A percentile compares a stretch with the other conserved stretches of the same genome.
These are phyloP conservation scores for Imleria badia DNA, from an alignment of 768 basidiomycete species.

Conservation along the genomic window DNA sequence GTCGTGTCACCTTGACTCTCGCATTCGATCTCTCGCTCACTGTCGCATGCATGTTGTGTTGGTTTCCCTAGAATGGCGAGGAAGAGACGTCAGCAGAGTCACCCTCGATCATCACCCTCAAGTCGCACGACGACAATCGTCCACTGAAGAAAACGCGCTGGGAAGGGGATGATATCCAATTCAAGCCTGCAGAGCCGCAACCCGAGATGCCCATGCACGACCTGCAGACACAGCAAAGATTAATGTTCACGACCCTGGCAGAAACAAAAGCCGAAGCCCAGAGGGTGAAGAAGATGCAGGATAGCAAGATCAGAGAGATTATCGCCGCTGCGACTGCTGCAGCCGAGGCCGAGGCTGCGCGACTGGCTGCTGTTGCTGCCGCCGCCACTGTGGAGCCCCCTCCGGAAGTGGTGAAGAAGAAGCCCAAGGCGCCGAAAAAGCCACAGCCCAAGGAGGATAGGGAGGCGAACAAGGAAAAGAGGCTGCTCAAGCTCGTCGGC, in stretches of 20 bases:
- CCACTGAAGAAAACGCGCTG: slow-evolving; percentile 33
- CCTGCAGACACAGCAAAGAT: background rate
- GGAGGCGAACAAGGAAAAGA: slow-evolving; percentile 77
- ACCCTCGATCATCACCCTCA: slow-evolving; percentile 16
- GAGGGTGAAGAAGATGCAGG: too few relatives aligned
- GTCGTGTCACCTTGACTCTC: slow-evolving; percentile 4
- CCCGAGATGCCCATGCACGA: background rate
- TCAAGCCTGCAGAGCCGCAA: slow-evolving; percentile 6
- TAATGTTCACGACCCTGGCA: too few relatives aligned
- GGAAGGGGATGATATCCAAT: slow-evolving; percentile 27
- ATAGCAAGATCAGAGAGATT: slow-evolving; percentile 25
- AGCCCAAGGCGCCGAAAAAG: slow-evolving; percentile 38
- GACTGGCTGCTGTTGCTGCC: slow-evolving; percentile 29
- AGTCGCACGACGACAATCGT: slow-evolving; percentile 29
- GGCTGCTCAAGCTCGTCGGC: slow-evolving; percentile 78
- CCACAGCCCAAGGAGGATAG: slow-evolving; percentile 52
- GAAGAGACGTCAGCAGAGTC: slow-evolving; percentile 26
- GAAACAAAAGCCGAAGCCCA: too few relatives aligned
- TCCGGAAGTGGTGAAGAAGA: slow-evolving; percentile 23
- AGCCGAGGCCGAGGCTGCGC: slow-evolving; percentile 33
- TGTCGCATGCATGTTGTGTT: background rate
- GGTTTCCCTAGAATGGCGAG: slow-evolving; percentile 30
- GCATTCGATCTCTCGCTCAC: background rate
- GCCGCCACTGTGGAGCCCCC: slow-evolving; percentile 11
- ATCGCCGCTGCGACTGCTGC: slow-evolving; percentile 42